Percentiles rank a stretch among this genome's conserved stretches.
These are phyloP conservation scores for Mortierella sp. DNA, from an alignment of 371 early-diverging fungal genomes.

Conservation along the genomic window DNA sequence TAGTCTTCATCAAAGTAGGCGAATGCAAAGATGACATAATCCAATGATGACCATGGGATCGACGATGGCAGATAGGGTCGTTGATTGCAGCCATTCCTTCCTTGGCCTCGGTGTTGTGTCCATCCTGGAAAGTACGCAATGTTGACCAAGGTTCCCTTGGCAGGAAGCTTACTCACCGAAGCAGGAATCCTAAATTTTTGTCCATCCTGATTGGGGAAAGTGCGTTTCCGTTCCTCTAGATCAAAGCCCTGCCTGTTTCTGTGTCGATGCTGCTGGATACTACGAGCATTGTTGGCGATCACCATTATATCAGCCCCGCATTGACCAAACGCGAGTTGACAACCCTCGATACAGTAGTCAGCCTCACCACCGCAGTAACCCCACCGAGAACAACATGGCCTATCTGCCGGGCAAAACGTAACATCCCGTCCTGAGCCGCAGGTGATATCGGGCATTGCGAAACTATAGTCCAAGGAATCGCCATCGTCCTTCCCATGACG, in stretches of 20 bases:
- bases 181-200: conserved; percentile 20
- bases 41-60: conserved; percentile 44
- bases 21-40: conserved; percentile 51
- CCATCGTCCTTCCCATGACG: background rate
- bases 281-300: background rate
- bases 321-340: conserved; percentile 21
- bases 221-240: conserved; percentile 8
- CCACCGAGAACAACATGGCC: conserved; percentile 38
- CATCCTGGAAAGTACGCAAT: conserved; percentile 44
- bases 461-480: background rate
- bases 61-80: conserved; percentile 32
- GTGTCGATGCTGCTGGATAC: background rate
- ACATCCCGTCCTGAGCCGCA: conserved; percentile 12
- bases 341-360: conserved; percentile 23
- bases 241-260: conserved; percentile 14
- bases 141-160: conserved; percentile 20
- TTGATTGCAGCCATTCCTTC: conserved; percentile 27
- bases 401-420: conserved; percentile 8
- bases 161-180: conserved; percentile 11
- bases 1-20: conserved; percentile 33
- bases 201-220: conserved; percentile 1
- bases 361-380: conserved; percentile 28
- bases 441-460: conserved; percentile 1
- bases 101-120: conserved; percentile 38
- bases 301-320: background rate